Evolutionary conservation across 1,139 yeast genomes (phyloP), one percentile per base, ranked within the genome.

Genomic region (Debaryomyces robertsiae): DNA sequence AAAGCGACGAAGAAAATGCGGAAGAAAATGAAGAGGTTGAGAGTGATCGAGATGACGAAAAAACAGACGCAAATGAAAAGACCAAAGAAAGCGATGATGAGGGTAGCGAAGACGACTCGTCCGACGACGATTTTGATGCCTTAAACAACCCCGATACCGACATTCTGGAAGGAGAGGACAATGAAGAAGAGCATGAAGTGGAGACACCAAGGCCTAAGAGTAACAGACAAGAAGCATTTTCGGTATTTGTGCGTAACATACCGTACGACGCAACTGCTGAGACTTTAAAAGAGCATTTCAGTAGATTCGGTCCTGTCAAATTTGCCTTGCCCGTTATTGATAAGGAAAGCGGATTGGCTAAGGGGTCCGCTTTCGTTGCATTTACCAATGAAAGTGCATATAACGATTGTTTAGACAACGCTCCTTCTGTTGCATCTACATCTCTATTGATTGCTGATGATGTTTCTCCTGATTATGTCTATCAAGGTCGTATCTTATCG

Each of bases 321-420:
- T 93, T 90, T 59, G 98, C 98, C 0, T 73, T 93, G 38, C 97
- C 98, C 0, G 98, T 94, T 9, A 74, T 84, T 50, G 99, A 94
- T 58, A 85, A 75, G 56, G 84, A 74, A 43, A 83, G 96, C 2
- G 95, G 95, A 3, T 70, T 88, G 45, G 90, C 98, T 9, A 87
- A 77, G 60, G 99, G 99, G 42, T 85, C 96, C 1, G 99, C 97
- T 0, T 93, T 93, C 60, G 96, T 93, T 32, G 96, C 96, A 0
- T 93, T 93, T 59, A 63, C 60, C 40, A 69, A 75, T 25, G 80
- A 79, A 46, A 80, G 74, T 4, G 79, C 87, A 2, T 87, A 81
- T 54, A 71, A 74, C 24, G 75, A 76, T 40, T 93, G 98, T 65
- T 63, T 91, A 30, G 73, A 73, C 3, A 75, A 81, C 53, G 96